Percentiles rank a stretch among this genome's conserved stretches.
Conservation (phyloP, 2,329 filamentous ascomycete genomes). For the Cladosporium halotolerans region DNA sequence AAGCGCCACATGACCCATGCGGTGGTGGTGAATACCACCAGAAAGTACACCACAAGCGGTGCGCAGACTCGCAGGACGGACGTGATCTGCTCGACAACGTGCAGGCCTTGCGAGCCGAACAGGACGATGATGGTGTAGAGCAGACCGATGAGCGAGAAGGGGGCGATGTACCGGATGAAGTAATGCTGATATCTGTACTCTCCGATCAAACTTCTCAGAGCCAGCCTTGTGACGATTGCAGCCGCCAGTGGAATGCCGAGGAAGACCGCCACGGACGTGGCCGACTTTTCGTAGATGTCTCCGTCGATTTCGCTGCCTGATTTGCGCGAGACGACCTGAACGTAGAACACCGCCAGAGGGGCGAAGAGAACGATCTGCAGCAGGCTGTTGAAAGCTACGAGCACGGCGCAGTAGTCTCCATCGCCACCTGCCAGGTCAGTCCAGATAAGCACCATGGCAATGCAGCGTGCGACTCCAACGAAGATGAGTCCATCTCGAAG, state of each 20-base stretch:
- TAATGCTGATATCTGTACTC: conserved; percentile 57
- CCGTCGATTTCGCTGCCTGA: conserved; percentile 37
- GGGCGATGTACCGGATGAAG: conserved; percentile 65
- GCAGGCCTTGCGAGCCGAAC: conserved; percentile 72
- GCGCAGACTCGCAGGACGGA: conserved; percentile 75
- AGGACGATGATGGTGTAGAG: conserved; percentile 82
- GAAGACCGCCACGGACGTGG: conserved; percentile 76
- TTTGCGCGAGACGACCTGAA: conserved; percentile 53
- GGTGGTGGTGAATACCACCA: conserved; percentile 65
- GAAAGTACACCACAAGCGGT: conserved; percentile 75
- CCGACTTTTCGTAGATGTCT: conserved; percentile 46
- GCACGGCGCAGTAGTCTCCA: conserved; percentile 68
- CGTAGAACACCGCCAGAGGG: conserved; percentile 45
- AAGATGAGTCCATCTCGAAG: conserved; percentile 63
- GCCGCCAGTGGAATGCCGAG: conserved; percentile 74
- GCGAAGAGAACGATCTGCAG: conserved; percentile 45
- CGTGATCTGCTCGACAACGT: conserved; percentile 76
- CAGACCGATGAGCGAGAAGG: conserved; percentile 73
- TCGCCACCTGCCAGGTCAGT: conserved; percentile 71
- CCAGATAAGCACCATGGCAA: conserved; percentile 85
- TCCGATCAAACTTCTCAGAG: conserved; percentile 50
- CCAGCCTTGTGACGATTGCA: conserved; percentile 68
- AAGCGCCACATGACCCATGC: conserved; percentile 55
- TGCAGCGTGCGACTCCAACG: conserved; percentile 78
- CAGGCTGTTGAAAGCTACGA: conserved; percentile 44